Percentiles rank a stretch among this genome's conserved stretches.
These are phyloP conservation scores for Gynandropsis gynandra DNA, from an alignment of 345 rosid species.

Conservation along the genomic window DNA sequence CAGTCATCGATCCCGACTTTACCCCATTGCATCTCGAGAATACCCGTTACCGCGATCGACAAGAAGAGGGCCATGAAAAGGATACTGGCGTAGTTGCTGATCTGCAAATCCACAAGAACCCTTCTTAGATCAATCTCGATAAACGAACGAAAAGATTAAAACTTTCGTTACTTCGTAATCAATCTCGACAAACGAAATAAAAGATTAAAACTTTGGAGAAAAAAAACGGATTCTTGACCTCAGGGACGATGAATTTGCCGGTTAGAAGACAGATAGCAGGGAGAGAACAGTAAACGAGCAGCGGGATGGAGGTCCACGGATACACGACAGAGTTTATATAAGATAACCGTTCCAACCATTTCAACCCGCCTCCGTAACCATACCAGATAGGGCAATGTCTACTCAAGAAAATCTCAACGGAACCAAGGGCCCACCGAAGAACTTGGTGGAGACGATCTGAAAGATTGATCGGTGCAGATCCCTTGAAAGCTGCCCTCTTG, in stretches of 20 bases:
- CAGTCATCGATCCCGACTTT: conserved; percentile 58
- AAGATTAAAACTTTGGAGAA: not conserved
- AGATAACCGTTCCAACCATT: conserved; percentile 56
- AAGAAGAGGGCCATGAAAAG: conserved; percentile 58
- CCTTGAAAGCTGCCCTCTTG: conserved; percentile 52
- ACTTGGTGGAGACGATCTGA: conserved; percentile 57
- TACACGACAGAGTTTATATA: conserved; percentile 53
- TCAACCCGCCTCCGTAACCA: conserved; percentile 64
- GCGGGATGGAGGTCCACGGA: conserved; percentile 63
- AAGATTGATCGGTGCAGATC: conserved; percentile 55
- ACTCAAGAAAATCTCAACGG: conserved; percentile 63
- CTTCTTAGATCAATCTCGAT: too few species aligned
- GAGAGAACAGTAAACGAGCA: conserved; percentile 57
- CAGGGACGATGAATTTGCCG: conserved; percentile 59
- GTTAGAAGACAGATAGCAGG: conserved; percentile 66
- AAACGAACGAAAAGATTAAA: not conserved
- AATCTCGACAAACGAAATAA: too few species aligned
- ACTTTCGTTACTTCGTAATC: too few species aligned
- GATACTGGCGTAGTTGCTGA: conserved; percentile 43
- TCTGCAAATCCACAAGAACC: conserved; percentile 33
- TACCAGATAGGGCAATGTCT: conserved; percentile 76
- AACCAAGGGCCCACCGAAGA: conserved; percentile 60
- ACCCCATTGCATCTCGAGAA: conserved; percentile 71
- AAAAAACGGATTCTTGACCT: conserved; percentile 28
- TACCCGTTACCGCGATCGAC: conserved; percentile 51